Evolutionary conservation across 1,139 yeast genomes (phyloP), one percentile per base, ranked within the genome.

Genomic region (Scheffersomyces segobiensis): DNA sequence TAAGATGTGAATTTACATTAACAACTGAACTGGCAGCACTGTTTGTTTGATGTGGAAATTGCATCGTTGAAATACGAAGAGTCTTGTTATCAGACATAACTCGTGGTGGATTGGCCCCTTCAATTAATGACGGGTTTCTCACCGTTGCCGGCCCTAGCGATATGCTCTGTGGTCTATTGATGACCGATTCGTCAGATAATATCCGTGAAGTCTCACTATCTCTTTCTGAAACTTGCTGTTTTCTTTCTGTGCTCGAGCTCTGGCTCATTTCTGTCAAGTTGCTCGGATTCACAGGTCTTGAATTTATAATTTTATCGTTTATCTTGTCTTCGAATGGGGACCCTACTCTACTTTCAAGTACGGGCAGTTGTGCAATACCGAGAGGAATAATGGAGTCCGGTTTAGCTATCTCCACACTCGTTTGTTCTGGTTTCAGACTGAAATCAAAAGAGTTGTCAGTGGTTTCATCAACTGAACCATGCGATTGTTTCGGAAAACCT

Each of bases 11-110:
- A 63, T 73, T 75, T 5, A 76, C 74, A 59, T 73, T 76, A 24
- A 74, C 60, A 8, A 76, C 73, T 0, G 79, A 75, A 54, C 73
- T 75, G 17, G 76, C 73, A 26, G 72, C 68, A 24, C 66, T 67
- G 52, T 62, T 67, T 53, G 56, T 55, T 56, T 26, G 63, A 49
- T 20, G 52, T 5, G 71, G 73, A 24, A 60, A 56, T 46, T 60
- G 64, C 52, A 67, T 64, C 17, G 70, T 69, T 6, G 76, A 67
- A 18, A 77, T 68, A 50, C 80, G 65, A 18, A 77, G 63, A 3
- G 74, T 65, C 54, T 72, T 75, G 57, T 67, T 68, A 56, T 77
- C 79, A 0, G 79, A 71, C 3, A 73, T 73, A 1, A 77, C 79
- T 22, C 71, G 60, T 3, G 77, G 73, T 0, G 65, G 56, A 14